Evolutionary conservation across 441 rosid genomes (phyloP), one percentile per base, ranked within the genome.

Genomic region (Corymbia calophylla): DNA sequence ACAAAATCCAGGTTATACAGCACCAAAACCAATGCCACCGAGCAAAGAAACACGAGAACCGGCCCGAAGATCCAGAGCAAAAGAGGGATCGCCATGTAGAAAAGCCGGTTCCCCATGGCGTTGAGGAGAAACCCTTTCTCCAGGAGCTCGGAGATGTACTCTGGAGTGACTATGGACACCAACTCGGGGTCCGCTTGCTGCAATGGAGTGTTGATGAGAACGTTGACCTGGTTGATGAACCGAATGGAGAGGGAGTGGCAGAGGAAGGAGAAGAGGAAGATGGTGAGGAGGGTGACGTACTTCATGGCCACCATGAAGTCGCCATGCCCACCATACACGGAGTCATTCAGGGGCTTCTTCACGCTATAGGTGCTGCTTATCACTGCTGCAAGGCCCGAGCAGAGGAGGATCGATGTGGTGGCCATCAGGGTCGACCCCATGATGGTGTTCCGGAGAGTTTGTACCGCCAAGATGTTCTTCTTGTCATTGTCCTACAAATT

Each of bases 341-440:
- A 81, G 66, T 96, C 99, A 91, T 93, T 94, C 10, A 98, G 91
- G 5, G 99, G 99, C 93, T 93, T 96, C 92, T 98, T 98, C 27
- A 97, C 92, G 70, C 96, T 94, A 88, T 98, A 97, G 2, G 99
- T 96, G 94, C 99, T 98, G 95, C 99, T 97, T 84, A 97, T 88
- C 62, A 96, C 95, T 15, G 99, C 99, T 1, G 98, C 99, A 58
- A 98, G 88, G 39, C 99, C 99, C 3, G 98, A 95, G 32, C 95
- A 94, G 1, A 97, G 96, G 18, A 98, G 95, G 92, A 98, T 96
- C 7, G 98, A 96, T 10, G 99, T 96, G 13, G 99, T 97, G 70
- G 99, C 99, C 99, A 98, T 97, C 60, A 98, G 92, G 68, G 99
- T 98, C 9, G 99, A 95, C 89, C 98, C 99, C 99, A 98, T 98